A percentile compares a stretch with the other conserved stretches of the same genome.
These are phyloP conservation scores for Zygoascus bituminiphila DNA, from an alignment of 805 yeast genomes.

Conservation along the genomic window DNA sequence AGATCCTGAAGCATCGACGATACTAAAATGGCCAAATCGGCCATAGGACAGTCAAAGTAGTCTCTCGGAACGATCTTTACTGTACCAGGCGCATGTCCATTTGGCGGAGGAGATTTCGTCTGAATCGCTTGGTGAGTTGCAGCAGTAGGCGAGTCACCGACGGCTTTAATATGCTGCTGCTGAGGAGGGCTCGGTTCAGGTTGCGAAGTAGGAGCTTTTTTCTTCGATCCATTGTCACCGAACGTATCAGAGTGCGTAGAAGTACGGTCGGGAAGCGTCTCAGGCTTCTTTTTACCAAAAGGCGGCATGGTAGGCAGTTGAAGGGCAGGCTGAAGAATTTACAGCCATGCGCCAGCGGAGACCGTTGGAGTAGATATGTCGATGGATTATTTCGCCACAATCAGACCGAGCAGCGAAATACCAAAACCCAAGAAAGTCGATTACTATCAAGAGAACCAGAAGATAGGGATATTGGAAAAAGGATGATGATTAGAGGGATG, in stretches of 20 bases:
- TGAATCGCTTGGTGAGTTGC: background rate
- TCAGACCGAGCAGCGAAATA: too few species aligned
- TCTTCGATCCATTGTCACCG: background rate
- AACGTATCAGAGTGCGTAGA: background rate
- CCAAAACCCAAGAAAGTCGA: too few species aligned
- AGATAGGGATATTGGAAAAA: too few species aligned
- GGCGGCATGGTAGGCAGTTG: background rate
- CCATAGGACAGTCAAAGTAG: constrained; percentile 59
- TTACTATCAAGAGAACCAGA: too few species aligned
- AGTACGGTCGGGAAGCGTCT: background rate
- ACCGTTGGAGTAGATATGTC: background rate
- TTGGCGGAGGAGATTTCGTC: constrained; percentile 2
- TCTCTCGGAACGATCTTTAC: constrained; percentile 35
- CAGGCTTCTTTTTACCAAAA: background rate
- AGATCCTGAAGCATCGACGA: constrained; percentile 74
- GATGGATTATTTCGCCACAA: too few species aligned
- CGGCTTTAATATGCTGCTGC: constrained; percentile 1
- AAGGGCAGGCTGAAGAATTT: background rate
- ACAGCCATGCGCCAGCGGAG: background rate
- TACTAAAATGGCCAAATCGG: constrained; percentile 62
- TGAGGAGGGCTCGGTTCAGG: background rate
- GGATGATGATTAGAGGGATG: too few species aligned
- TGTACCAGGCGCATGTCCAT: background rate
- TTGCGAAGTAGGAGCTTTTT: background rate
- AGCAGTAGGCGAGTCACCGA: constrained; percentile 1